Conservation (phyloP, 345 rosid genomes). For the Jatropha curcas region DNA sequence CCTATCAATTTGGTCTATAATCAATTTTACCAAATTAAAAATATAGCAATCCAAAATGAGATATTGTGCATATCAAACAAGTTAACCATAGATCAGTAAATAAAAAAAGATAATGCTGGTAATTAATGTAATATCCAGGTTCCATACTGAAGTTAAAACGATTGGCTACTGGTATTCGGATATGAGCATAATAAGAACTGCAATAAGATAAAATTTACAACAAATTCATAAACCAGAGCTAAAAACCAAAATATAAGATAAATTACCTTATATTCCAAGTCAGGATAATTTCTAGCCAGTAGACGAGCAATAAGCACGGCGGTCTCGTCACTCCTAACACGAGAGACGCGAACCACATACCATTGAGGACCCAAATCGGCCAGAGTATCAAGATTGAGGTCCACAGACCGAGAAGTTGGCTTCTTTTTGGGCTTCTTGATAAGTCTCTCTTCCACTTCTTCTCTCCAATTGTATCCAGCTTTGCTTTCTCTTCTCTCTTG, state of each 20-base stretch:
- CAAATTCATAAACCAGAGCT: not conserved
- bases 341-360: conserved; percentile 72
- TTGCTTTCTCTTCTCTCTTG: conserved; percentile 69
- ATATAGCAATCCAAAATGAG: too few relatives aligned
- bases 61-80: too few relatives aligned
- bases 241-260: not conserved
- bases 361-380: conserved; percentile 73
- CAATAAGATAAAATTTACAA: too few relatives aligned
- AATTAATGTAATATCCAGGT: not conserved
- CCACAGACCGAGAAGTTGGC: conserved; percentile 50
- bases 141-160: not conserved
- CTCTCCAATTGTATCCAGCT: conserved; percentile 69
- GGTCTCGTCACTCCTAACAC: conserved; percentile 56
- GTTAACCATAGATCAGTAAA: too few relatives aligned
- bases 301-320: conserved; percentile 60
- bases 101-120: not conserved
- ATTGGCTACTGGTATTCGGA: too few relatives aligned
- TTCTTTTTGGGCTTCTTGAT: conserved; percentile 73
- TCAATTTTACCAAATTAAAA: too few relatives aligned
- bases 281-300: conserved; percentile 56
- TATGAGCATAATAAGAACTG: too few relatives aligned
- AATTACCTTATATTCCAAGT: conserved; percentile 63
- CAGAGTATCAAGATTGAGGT: conserved; percentile 69
- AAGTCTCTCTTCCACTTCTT: conserved; percentile 76
- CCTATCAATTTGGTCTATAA: too few relatives aligned